These are phyloP conservation scores for Brasilioporus rufonigricans DNA, from an alignment of 768 basidiomycete species.

Conservation along the genomic window DNA sequence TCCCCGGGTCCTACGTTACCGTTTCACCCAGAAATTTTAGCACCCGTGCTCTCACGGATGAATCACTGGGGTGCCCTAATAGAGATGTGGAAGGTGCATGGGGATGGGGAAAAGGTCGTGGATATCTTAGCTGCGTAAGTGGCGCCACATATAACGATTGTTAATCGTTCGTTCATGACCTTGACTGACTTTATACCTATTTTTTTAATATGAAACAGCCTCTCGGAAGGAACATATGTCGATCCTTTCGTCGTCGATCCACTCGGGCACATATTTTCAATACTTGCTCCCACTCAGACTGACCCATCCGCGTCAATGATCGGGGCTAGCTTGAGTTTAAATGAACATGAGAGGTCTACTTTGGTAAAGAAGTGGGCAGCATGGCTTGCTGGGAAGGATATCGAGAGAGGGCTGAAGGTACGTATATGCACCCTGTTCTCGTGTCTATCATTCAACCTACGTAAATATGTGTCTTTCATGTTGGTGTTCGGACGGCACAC, in stretches of 20 bases:
- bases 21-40: conserved; percentile 16
- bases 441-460: background rate
- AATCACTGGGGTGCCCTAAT: conserved; percentile 24
- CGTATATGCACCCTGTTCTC: conserved; percentile 1
- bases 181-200: background rate
- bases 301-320: conserved; percentile 1
- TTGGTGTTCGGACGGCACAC: too few relatives aligned
- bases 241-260: conserved; percentile 27
- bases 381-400: conserved; percentile 73
- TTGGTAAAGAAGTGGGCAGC: conserved; percentile 74
- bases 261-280: conserved; percentile 26
- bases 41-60: conserved; percentile 18
- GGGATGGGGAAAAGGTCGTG: conserved; percentile 22
- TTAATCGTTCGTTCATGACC: background rate
- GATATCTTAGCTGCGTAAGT: conserved; percentile 27
- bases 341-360: conserved; percentile 44
- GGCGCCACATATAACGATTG: too few relatives aligned
- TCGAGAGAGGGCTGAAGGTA: conserved; percentile 72
- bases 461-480: too few relatives aligned
- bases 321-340: conserved; percentile 6
- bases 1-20: conserved; percentile 8
- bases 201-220: conserved; percentile 10
- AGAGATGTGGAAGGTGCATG: conserved; percentile 27
- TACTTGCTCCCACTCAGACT: conserved; percentile 17
- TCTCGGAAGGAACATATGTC: conserved; percentile 24